Percentiles rank a stretch among this genome's conserved stretches.
Conservation (phyloP, 768 basidiomycete genomes). For the Boletus patriciae region DNA sequence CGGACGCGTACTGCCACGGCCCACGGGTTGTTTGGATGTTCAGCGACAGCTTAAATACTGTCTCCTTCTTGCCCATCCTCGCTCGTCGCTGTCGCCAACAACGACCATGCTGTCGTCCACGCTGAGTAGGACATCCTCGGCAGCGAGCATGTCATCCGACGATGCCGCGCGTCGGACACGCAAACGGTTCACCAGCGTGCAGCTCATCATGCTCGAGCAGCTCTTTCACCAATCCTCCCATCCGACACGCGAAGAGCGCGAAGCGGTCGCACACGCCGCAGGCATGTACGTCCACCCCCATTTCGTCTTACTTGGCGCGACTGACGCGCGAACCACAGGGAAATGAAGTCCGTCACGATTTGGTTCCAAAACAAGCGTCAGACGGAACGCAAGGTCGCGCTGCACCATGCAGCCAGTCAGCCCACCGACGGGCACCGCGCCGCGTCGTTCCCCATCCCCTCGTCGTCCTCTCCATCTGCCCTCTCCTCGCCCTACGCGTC, state of each 20-base stretch:
- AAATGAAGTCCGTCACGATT: slow-evolving; percentile 38
- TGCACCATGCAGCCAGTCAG: slow-evolving; percentile 36
- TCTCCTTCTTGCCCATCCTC: neutral
- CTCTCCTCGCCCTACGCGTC: slow-evolving; percentile 23
- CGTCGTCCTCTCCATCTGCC: slow-evolving; percentile 18
- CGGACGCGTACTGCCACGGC: slow-evolving; percentile 19
- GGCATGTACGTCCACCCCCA: slow-evolving; percentile 52
- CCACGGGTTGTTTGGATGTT: slow-evolving; percentile 32
- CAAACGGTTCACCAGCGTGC: slow-evolving; percentile 65
- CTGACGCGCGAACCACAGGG: slow-evolving; percentile 24
- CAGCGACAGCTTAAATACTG: slow-evolving; percentile 26
- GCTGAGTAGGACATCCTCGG: slow-evolving; percentile 57
- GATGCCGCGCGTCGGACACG: slow-evolving; percentile 58
- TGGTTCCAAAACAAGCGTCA: slow-evolving; percentile 39
- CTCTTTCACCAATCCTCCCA: slow-evolving; percentile 72
- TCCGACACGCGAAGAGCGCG: slow-evolving; percentile 73
- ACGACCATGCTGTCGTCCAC: slow-evolving; percentile 20
- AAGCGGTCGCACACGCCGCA: slow-evolving; percentile 57
- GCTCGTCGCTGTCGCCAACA: slow-evolving; percentile 7
- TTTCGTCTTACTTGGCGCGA: neutral
- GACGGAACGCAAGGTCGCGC: slow-evolving; percentile 55
- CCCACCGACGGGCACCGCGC: slow-evolving; percentile 20
- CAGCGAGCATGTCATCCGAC: slow-evolving; percentile 56
- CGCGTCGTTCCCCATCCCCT: slow-evolving; percentile 14
- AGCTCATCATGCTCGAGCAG: slow-evolving; percentile 71